These are phyloP conservation scores for Funneliformis caledonium DNA, from an alignment of 371 early-diverging fungal genomes.

Conservation along the genomic window DNA sequence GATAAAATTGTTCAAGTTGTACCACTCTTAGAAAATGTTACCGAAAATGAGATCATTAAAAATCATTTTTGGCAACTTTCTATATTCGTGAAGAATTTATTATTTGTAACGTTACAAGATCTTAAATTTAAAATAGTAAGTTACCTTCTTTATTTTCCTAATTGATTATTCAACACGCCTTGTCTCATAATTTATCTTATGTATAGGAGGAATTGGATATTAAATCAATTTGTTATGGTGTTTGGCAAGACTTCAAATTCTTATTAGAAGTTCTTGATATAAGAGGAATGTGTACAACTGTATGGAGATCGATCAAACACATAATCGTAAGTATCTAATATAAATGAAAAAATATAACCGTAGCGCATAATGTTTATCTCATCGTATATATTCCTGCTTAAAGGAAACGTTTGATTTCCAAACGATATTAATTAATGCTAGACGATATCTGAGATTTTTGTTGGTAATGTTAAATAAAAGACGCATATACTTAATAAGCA, in stretches of 20 bases:
- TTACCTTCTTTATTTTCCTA: background rate
- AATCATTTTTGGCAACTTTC: background rate
- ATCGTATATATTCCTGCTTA: background rate
- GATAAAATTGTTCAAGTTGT: background rate
- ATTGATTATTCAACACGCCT: background rate
- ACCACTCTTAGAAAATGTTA: background rate
- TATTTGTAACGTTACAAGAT: background rate
- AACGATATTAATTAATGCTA: background rate
- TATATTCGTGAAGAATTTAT: background rate
- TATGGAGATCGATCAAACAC: background rate
- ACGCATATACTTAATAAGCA: background rate
- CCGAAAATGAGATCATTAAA: background rate
- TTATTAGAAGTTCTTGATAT: background rate
- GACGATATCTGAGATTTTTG: background rate
- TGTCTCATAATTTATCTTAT: background rate
- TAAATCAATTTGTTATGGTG: background rate
- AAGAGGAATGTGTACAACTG: background rate
- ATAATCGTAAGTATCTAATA: background rate
- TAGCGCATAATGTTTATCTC: background rate
- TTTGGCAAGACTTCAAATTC: background rate
- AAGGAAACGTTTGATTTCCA: background rate
- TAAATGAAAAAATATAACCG: background rate
- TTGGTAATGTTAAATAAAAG: background rate
- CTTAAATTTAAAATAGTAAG: background rate
- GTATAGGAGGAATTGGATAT: background rate